Evolutionary conservation across 495 filamentous ascomycete genomes (phyloP), one percentile per base, ranked within the genome.

Genomic region (Podospora australis): DNA sequence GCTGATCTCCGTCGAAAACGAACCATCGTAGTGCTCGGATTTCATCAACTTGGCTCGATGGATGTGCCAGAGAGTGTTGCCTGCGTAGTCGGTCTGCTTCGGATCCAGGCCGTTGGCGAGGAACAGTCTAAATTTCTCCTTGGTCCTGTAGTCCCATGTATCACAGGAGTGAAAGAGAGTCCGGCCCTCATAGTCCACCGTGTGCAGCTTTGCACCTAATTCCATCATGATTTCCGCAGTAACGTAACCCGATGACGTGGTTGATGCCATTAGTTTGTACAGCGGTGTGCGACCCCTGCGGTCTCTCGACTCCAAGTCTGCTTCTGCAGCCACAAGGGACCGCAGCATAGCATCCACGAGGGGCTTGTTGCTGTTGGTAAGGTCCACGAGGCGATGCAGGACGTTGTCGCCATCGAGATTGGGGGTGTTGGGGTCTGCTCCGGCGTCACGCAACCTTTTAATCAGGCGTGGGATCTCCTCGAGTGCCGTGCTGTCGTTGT

Each of bases 241-340:
- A 10, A 34, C 23, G 6, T 2, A 22, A 14, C 17, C 25, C 1
- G 29, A 26, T 25, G 5, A 24, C 21, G 20, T n/a, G 16, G 10
- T 35, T 5, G 13, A 28, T 11, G 9, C 13, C 4, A 11, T 34
- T 10, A 34, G 20, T 13, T 41, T 26, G 36, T 41, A 49, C 35
- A 60, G 22, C 6, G 39, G 29, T 2, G 60, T 63, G n/a, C 11
- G 13, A 2, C 60, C 60, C 11, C 26, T 17, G 21, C 44, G 20
- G 40, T 62, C 58, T 26, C 35, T 48, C 1, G 51, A 39, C 29
- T 65, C 55, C 6, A 65, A 23, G 43, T 59, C 47, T 46, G 32
- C 4, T 28, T 23, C 1, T 41, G 29, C 17, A 28, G 17, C 7
- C 39, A n/a, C 1, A 45, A 3, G 21, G 52, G 49, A n/a, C n/a